Evolutionary conservation across 805 yeast genomes (phyloP).

Genomic region (Kodamaea kaohsiungensis): DNA sequence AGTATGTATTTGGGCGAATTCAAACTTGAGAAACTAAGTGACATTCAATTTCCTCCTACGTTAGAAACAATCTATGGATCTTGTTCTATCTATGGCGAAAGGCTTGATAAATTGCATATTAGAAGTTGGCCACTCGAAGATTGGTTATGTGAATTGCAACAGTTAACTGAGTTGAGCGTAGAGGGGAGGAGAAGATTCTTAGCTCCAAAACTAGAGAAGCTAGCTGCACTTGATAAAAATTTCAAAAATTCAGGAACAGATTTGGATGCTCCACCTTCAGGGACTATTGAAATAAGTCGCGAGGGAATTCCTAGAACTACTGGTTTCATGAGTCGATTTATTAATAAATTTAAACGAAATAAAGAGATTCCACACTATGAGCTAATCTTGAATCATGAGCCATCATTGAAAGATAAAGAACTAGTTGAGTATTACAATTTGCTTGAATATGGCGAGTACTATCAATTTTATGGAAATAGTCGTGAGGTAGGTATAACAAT

Average conservation of each 20-base stretch:
- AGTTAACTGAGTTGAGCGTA: background rate
- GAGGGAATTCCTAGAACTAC: background rate
- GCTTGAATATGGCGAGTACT: too few relatives aligned
- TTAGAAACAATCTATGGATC: background rate
- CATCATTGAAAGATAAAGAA: background rate
- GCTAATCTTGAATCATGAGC: background rate
- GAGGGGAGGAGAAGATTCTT: background rate
- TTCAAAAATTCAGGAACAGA: background rate
- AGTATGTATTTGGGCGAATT: background rate
- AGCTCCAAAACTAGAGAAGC: background rate
- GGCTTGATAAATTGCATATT: background rate
- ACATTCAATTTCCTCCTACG: background rate
- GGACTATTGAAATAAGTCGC: background rate
- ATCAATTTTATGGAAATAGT: too few relatives aligned
- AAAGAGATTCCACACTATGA: background rate
- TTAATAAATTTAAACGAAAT: background rate
- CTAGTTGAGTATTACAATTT: background rate
- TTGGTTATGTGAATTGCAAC: background rate
- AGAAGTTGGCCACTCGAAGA: background rate
- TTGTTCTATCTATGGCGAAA: too few relatives aligned
- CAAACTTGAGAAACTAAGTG: background rate
- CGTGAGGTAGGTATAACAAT: too few relatives aligned
- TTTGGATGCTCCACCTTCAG: background rate
- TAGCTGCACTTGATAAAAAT: background rate
- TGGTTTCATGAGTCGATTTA: background rate